Base-by-base conservation (phyloP, 139 green algal genomes). In the Micromonas pusilla region DNA sequence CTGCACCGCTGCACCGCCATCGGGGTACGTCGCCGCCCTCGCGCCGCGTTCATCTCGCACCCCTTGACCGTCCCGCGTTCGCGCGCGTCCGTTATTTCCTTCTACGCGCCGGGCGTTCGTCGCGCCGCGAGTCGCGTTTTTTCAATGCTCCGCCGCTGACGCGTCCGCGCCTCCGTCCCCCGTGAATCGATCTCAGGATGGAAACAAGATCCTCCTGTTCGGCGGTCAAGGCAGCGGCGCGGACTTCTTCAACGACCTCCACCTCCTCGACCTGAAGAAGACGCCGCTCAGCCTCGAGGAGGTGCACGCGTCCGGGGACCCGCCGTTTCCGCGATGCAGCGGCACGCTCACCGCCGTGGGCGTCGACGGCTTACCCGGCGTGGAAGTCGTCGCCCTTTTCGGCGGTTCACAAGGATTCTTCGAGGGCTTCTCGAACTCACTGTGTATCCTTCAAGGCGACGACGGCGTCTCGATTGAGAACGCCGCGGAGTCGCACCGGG, bases 171-270 rank as follows among this genome's bases (percentile, higher is more conserved):
- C 45, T 57, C 16, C 45, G 9, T 16, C 45, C 9, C 45, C 45
- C 16, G 9, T 57, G 45, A 9, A 23, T 57, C 45, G 45, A 57
- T n/a, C n/a, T n/a, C 28, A 70, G 63, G 68, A 75, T 62, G 25
- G 37, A 13, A 64, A 25, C 13, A 75, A 75, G 53, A 62, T 75
- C 25, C 31, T 75, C 19, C 37, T 75, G 3, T 75, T 75, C 30
- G 68, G 68, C 38, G 68, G 68, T 5, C 68, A 75, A 62, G 38
- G 68, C 38, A 33, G 65, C n/a, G 38, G 36, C 2, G 31, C 26
- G 25, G 68, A 62, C 37, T 75, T 75, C 30, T 62, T 39, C 36
- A 75, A 75, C 68, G 68, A 75, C 37, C n/a, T 75, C 4, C 38
- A 63, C 37, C 30, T 75, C 4, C 30, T 75, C 1, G 68, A 75